Base-by-base conservation (phyloP, 345 rosid species). In the Populus ilicifolia region DNA sequence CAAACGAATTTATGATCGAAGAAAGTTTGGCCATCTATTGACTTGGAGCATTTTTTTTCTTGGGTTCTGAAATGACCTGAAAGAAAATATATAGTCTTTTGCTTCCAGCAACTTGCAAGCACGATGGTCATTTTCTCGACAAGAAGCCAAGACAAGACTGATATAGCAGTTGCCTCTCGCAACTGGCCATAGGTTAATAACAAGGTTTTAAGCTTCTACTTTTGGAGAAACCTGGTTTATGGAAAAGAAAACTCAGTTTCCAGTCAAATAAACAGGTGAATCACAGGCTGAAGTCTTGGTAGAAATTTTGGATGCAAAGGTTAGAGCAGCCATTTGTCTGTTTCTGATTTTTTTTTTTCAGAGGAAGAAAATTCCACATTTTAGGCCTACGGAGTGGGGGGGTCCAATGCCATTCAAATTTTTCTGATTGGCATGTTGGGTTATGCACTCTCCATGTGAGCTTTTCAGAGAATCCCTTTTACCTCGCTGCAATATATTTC, bases 401-500 rank as follows among this genome's bases (percentile, higher is more conserved):
- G 59, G 59, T 20, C 59, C 59, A 52, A 66, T 16, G n/a, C 10
- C 6, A 14, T 16, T 1, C 33, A 18, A 11, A 30, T 7, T 50
- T 71, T 27, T 29, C 38, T 44, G 35, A 9, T 30, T 29, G 36
- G 62, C 21, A 50, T 50, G 43, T 50, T 50, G 6, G 16, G 64
- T 50, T 29, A 18, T 71, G 64, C 43, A 20, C 62, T 12, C 0
- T 50, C 43, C 63, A 48, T 54, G 65, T 72, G 64, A 54, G 29
- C 13, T 7, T 71, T 71, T 11, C 74, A 71, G 74, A 71, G 46
- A 38, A 38, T 67, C 30, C 75, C 75, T 36, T 72, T 56, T 8
- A 39, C 20, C 64, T 72, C n/a, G 9, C 75, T 17, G 43, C 75
- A 35, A 23, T 66, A 36, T 21, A 35, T 35, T 52, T 52, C 7